phyloP scores from a whole-genome alignment of 805 yeast genomes.

The Priceomyces melissophilus region DNA sequence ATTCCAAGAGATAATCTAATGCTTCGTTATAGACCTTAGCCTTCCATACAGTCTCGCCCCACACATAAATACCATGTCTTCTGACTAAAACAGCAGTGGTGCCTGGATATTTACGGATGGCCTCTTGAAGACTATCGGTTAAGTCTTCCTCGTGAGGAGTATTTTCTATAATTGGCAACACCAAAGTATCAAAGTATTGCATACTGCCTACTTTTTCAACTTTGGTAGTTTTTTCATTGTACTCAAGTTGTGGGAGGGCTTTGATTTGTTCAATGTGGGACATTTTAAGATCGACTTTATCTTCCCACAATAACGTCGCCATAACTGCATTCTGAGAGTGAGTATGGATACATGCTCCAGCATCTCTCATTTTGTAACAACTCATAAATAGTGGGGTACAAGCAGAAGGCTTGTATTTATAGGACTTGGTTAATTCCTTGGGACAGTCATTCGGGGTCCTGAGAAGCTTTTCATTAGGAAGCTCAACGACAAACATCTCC shows the following conservation, averaged over 20 bases:
- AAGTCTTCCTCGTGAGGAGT: constrained; percentile 86
- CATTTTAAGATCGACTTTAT: constrained; percentile 65
- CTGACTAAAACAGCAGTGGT: constrained; percentile 86
- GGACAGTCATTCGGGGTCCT: constrained; percentile 53
- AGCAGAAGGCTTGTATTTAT: constrained; percentile 78
- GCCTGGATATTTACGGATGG: constrained; percentile 67
- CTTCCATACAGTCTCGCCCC: constrained; percentile 92
- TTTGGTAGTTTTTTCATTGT: constrained; percentile 26
- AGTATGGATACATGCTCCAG: constrained; percentile 93
- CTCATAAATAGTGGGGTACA: constrained; percentile 87
- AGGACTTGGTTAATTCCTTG: constrained; percentile 32
- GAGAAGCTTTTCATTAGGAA: constrained; percentile 48
- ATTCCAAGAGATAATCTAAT: constrained; percentile 79
- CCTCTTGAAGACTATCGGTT: constrained; percentile 58
- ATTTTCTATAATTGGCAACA: constrained; percentile 88
- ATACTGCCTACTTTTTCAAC: constrained; percentile 64
- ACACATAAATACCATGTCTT: constrained; percentile 93
- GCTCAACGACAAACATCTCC: constrained; percentile 75
- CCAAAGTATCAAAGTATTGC: constrained; percentile 68
- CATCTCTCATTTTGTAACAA: constrained; percentile 61
- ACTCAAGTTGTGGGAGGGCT: constrained; percentile 64
- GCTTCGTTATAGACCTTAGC: constrained; percentile 94
- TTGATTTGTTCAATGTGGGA: constrained; percentile 87
- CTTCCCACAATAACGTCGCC: constrained; percentile 63
- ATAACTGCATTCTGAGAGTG: constrained; percentile 89